Percentiles rank a stretch among this genome's conserved stretches.
These are phyloP conservation scores for Fusarium albidum DNA, from an alignment of 2,329 filamentous ascomycete genomes.

Conservation along the genomic window DNA sequence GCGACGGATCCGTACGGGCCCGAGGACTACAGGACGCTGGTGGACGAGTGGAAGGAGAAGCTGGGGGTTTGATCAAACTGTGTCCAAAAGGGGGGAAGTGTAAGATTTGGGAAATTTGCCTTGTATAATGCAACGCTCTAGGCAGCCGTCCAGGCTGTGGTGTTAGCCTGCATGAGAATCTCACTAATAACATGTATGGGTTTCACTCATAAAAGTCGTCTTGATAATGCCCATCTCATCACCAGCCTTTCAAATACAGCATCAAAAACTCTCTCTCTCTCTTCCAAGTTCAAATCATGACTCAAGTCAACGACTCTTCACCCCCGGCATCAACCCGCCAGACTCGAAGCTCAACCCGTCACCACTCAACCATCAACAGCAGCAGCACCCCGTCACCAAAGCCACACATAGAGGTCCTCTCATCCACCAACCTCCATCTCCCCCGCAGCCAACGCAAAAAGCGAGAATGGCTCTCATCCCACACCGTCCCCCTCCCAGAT, in stretches of 20 bases:
- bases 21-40: constrained; percentile 63
- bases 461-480: constrained; percentile 28
- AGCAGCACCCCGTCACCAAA: not conserved
- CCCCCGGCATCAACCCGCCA: constrained; percentile 2
- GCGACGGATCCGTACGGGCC: constrained; percentile 65
- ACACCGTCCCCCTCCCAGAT: constrained; percentile 26
- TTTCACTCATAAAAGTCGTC: constrained; percentile 6
- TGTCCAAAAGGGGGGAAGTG: not conserved
- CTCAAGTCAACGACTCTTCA: constrained; percentile 8
- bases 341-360: constrained; percentile 25
- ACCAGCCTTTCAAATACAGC: not conserved
- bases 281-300: constrained; percentile 1
- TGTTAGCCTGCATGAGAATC: no score
- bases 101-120: not conserved
- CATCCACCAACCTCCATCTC: not conserved
- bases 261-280: not conserved
- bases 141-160: no score
- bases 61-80: constrained; percentile 1
- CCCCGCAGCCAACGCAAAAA: constrained; percentile 12
- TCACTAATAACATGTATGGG: constrained; percentile 2
- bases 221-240: not conserved
- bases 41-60: constrained; percentile 58
- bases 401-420: constrained; percentile 2
- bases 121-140: not conserved
- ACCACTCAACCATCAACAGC: not conserved